A percentile compares a stretch with the other conserved stretches of the same genome.
phyloP scores from a whole-genome alignment of 2,329 filamentous ascomycete genomes.

The Aspergillus brunneoviolaceus region DNA sequence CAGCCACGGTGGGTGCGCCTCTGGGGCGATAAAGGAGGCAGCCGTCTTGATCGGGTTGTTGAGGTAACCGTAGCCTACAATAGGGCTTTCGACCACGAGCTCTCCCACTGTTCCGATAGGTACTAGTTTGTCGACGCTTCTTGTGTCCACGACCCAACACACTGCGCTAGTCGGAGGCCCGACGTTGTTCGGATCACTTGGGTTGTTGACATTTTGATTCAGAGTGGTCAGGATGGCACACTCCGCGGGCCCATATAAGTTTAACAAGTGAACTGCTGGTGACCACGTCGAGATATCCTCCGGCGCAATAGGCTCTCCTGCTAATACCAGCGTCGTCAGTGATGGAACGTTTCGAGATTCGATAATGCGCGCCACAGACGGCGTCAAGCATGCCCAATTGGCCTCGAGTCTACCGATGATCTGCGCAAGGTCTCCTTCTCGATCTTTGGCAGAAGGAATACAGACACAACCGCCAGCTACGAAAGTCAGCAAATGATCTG shows the following conservation, averaged over 20 bases:
- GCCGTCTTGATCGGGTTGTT: slow-evolving; percentile 25
- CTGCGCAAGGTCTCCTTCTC: neutral
- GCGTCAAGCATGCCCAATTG: slow-evolving; percentile 39
- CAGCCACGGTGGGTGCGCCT: neutral
- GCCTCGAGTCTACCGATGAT: slow-evolving; percentile 23
- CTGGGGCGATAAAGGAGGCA: neutral
- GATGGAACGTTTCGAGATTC: slow-evolving; percentile 12
- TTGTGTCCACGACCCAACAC: slow-evolving; percentile 26
- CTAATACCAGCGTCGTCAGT: slow-evolving; percentile 4
- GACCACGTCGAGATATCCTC: slow-evolving; percentile 1
- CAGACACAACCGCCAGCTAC: neutral
- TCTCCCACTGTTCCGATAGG: slow-evolving; percentile 35
- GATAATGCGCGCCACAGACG: slow-evolving; percentile 29
- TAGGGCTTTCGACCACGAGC: slow-evolving; percentile 42
- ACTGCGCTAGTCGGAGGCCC: slow-evolving; percentile 8
- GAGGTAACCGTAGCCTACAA: slow-evolving; percentile 42
- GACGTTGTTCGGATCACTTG: slow-evolving; percentile 8
- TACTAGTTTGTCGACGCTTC: slow-evolving; percentile 12
- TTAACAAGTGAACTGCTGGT: neutral
- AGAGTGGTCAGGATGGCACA: neutral
- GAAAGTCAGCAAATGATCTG: neutral
- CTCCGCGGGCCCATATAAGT: slow-evolving; percentile 5
- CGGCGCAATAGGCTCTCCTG: slow-evolving; percentile 7
- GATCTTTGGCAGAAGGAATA: neutral
- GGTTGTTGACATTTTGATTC: neutral